Conservation (phyloP, 2,329 filamentous ascomycete genomes). For the Capronia americana region DNA sequence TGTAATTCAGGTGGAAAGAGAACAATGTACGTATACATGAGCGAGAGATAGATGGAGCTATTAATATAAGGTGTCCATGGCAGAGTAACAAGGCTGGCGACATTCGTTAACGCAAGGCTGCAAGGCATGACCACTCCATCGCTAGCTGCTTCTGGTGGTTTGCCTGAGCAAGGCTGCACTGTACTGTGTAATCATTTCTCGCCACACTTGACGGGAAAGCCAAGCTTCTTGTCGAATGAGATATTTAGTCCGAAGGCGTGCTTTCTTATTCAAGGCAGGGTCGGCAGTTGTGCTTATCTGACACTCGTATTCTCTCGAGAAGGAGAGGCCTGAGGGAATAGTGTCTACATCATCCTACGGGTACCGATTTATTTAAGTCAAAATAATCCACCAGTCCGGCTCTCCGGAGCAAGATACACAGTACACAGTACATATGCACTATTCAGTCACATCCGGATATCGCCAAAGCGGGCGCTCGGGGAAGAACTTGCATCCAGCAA, state of each 20-base stretch:
- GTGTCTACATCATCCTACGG: not conserved
- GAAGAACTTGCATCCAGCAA: not conserved
- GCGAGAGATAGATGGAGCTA: not conserved
- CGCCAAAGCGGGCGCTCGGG: not conserved
- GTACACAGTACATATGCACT: not conserved
- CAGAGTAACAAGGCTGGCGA: not conserved
- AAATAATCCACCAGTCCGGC: not conserved
- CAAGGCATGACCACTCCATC: not conserved
- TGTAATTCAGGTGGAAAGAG: not conserved
- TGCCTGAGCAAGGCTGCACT: not conserved
- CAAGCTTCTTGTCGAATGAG: not conserved
- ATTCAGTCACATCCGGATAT: not conserved
- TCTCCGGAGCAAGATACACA: not conserved
- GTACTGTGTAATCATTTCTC: not conserved
- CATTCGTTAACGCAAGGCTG: not conserved
- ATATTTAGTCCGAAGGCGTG: not conserved
- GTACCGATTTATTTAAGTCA: not conserved
- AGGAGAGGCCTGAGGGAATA: not conserved
- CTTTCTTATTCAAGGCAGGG: not conserved
- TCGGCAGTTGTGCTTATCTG: not conserved
- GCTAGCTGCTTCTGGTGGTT: not conserved
- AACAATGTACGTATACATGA: not conserved
- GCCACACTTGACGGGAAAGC: not conserved
- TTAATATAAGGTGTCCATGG: not conserved
- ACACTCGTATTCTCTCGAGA: not conserved